These are phyloP conservation scores for Alternaria burnsii DNA, from an alignment of 2,329 filamentous ascomycete species.

Conservation along the genomic window DNA sequence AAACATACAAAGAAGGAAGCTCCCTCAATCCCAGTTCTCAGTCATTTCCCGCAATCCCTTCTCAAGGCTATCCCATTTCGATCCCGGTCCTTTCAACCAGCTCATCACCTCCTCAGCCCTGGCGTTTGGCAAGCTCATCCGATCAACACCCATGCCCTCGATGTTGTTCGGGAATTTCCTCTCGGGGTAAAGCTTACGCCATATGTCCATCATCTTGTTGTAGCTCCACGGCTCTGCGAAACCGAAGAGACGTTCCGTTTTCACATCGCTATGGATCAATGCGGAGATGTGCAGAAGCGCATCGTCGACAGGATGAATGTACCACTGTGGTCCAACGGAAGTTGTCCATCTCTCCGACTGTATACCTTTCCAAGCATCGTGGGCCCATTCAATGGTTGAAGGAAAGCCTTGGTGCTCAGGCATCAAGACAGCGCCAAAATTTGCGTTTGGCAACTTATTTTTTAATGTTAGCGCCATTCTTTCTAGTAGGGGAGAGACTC, in stretches of 20 bases:
- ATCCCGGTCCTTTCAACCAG: constrained; percentile 40
- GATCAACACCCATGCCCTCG: constrained; percentile 27
- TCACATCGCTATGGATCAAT: constrained; percentile 56
- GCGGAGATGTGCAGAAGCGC: constrained; percentile 64
- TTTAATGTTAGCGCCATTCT: background rate
- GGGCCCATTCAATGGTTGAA: constrained; percentile 39
- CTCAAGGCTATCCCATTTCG: constrained; percentile 39
- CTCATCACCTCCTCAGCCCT: constrained; percentile 38
- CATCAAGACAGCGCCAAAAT: constrained; percentile 48
- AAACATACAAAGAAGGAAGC: background rate
- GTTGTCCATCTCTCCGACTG: constrained; percentile 44
- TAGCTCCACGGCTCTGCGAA: constrained; percentile 60
- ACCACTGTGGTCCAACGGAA: constrained; percentile 28
- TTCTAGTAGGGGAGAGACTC: accelerated
- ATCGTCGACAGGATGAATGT: constrained; percentile 33
- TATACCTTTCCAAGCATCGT: constrained; percentile 32
- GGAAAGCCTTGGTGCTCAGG: constrained; percentile 46
- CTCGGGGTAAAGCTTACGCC: constrained; percentile 53
- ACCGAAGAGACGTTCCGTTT: constrained; percentile 63
- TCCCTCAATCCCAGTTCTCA: constrained; percentile 13
- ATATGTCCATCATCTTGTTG: constrained; percentile 54
- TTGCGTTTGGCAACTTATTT: constrained; percentile 44
- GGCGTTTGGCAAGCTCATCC: constrained; percentile 27
- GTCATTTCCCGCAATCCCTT: constrained; percentile 29
- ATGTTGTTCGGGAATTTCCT: constrained; percentile 44